Percentiles rank a stretch among this genome's conserved stretches.
Conservation (phyloP, 139 green algal species). For the Chlorokybus atmophyticus region DNA sequence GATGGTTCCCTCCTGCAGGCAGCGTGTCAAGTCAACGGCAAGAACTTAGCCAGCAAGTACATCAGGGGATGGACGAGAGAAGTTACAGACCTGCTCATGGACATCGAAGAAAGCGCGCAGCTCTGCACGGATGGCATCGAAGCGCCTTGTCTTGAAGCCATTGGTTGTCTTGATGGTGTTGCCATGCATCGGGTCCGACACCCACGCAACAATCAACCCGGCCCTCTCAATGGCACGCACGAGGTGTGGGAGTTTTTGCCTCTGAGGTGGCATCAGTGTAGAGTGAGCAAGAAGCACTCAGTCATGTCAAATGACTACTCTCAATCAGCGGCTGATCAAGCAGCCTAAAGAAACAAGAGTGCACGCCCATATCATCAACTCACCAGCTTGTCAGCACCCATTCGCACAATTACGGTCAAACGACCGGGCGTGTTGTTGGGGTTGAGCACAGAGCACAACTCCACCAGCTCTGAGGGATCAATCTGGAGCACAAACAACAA, state of each 20-base stretch:
- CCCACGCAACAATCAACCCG: constrained; percentile 75
- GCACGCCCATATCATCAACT: too few relatives aligned
- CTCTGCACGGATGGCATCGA: constrained; percentile 71
- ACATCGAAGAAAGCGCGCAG: constrained; percentile 80
- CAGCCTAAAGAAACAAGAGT: too few relatives aligned
- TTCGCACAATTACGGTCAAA: constrained; percentile 86
- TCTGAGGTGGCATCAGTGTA: too few relatives aligned
- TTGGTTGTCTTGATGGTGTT: constrained; percentile 81
- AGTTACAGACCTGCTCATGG: constrained; percentile 58
- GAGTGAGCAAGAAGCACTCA: constrained; percentile 1
- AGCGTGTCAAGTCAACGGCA: too few relatives aligned
- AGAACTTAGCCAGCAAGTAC: too few relatives aligned
- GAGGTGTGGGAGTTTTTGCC: constrained; percentile 25
- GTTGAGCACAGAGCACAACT: constrained; percentile 80
- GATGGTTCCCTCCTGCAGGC: constrained; percentile 50
- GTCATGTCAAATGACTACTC: too few relatives aligned
- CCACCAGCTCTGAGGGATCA: constrained; percentile 74
- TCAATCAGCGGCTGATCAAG: too few relatives aligned
- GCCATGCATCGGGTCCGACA: constrained; percentile 97
- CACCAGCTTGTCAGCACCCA: constrained; percentile 87
- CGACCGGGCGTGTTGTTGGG: constrained; percentile 83
- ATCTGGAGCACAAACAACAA: too few relatives aligned
- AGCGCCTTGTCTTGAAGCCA: constrained; percentile 93
- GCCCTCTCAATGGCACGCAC: constrained; percentile 33
- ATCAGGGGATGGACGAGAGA: too few relatives aligned